Conservation (phyloP, 352 stramenopile genomes). For the Phytophthora sojae region DNA sequence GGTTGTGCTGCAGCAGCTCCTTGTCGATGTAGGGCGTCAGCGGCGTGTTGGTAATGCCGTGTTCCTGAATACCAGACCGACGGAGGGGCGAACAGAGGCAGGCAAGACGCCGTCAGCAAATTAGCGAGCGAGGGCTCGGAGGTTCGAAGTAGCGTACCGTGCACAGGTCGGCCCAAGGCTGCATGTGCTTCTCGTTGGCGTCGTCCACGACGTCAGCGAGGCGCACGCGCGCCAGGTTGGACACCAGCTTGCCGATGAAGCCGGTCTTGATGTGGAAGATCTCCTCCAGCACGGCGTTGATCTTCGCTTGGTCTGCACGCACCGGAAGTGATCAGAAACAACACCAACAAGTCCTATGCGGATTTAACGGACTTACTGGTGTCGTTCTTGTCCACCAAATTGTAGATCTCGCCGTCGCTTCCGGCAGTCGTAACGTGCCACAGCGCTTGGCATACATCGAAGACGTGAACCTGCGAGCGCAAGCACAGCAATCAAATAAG, state of each 20-base stretch:
- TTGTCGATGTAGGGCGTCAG: slow-evolving; percentile 91
- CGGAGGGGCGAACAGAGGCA: slow-evolving; percentile 23
- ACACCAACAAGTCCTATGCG: not conserved
- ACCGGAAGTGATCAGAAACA: not conserved
- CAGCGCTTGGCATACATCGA: slow-evolving; percentile 78
- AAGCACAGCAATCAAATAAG: not conserved
- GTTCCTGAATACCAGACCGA: slow-evolving; percentile 45
- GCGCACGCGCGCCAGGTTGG: slow-evolving; percentile 79
- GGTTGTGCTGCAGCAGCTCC: slow-evolving; percentile 87
- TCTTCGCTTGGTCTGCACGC: slow-evolving; percentile 73
- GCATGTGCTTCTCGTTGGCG: slow-evolving; percentile 92
- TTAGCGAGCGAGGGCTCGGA: slow-evolving; percentile 1
- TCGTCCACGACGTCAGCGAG: slow-evolving; percentile 87
- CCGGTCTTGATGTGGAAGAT: slow-evolving; percentile 87
- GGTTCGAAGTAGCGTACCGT: slow-evolving; percentile 36
- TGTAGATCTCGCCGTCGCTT: slow-evolving; percentile 73
- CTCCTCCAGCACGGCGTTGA: slow-evolving; percentile 77
- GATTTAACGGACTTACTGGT: slow-evolving; percentile 59
- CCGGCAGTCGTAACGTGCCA: slow-evolving; percentile 77
- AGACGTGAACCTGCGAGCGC: slow-evolving; percentile 70
- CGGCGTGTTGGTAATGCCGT: slow-evolving; percentile 85
- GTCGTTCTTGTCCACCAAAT: slow-evolving; percentile 88
- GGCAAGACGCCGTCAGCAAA: slow-evolving; percentile 6
- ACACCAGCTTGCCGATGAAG: slow-evolving; percentile 89
- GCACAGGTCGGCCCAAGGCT: slow-evolving; percentile 88